Evolutionary conservation across 2,329 filamentous ascomycete genomes (phyloP).

Genomic region (Xylogone sp.): DNA sequence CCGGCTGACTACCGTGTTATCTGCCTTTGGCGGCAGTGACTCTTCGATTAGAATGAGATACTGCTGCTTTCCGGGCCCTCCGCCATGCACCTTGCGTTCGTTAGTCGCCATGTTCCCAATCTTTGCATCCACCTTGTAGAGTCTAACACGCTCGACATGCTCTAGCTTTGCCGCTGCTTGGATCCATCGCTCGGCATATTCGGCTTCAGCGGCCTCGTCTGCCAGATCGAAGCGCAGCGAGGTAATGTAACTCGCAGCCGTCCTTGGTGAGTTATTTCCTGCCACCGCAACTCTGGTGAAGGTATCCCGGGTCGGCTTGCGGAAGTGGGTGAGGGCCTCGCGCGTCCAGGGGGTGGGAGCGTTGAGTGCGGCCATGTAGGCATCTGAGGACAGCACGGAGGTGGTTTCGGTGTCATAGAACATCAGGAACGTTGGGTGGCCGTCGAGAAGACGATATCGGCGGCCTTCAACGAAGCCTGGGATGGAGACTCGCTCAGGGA

Average conservation of each 20-base stretch:
- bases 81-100: neutral
- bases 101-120: neutral
- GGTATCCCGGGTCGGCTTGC: neutral
- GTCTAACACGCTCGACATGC: neutral
- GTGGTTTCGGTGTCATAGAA: neutral
- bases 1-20: neutral
- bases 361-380: neutral
- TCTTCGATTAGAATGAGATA: neutral
- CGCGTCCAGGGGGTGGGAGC: neutral
- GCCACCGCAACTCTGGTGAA: neutral
- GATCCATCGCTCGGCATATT: neutral
- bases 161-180: neutral
- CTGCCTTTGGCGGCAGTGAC: neutral
- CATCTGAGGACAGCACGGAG: neutral
- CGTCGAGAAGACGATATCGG: neutral
- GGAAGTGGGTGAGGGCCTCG: neutral
- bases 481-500: neutral
- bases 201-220: neutral
- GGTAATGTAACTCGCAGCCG: neutral
- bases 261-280: neutral
- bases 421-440: neutral
- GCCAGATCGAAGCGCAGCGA: neutral
- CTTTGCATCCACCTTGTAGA: neutral
- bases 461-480: neutral
- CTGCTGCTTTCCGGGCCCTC: neutral